Evolutionary conservation across 164 flowering plant species (phyloP).

Genomic region (Nymphaea thermarum): DNA sequence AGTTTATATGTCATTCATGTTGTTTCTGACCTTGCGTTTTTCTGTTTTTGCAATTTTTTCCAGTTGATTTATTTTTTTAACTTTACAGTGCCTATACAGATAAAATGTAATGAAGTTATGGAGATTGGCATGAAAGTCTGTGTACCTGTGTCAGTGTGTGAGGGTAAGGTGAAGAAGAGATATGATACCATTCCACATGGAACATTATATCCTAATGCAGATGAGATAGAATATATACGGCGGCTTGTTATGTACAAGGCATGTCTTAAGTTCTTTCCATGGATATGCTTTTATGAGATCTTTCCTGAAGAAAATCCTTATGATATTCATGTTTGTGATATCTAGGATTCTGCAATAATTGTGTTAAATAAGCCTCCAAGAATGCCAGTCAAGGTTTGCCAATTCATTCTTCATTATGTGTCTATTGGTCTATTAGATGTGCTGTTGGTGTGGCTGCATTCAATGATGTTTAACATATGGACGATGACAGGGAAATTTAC

Average conservation of each 20-base stretch:
- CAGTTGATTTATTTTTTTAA: not conserved
- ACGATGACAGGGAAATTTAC: constrained; percentile 48
- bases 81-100: constrained; percentile 41
- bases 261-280: constrained; percentile 4
- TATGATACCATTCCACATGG: constrained; percentile 79
- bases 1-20: not conserved
- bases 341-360: constrained; percentile 78
- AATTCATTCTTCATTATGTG: not conserved
- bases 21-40: not conserved
- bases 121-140: constrained; percentile 45
- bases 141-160: constrained; percentile 76
- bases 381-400: constrained; percentile 71
- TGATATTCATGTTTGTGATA: constrained; percentile 1
- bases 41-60: not conserved
- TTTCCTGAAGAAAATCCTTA: not conserved
- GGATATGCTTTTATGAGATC: not conserved
- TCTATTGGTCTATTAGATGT: too few relatives aligned
- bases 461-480: not conserved
- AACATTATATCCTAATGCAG: constrained; percentile 85
- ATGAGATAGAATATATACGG: constrained; percentile 75
- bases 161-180: constrained; percentile 62
- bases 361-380: constrained; percentile 89
- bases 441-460: not conserved
- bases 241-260: constrained; percentile 89
- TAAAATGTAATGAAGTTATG: constrained; percentile 60